Percentiles rank a stretch among this genome's conserved stretches.
Conservation (phyloP, 495 filamentous ascomycete genomes). For the Penicillium dipodomyicola region DNA sequence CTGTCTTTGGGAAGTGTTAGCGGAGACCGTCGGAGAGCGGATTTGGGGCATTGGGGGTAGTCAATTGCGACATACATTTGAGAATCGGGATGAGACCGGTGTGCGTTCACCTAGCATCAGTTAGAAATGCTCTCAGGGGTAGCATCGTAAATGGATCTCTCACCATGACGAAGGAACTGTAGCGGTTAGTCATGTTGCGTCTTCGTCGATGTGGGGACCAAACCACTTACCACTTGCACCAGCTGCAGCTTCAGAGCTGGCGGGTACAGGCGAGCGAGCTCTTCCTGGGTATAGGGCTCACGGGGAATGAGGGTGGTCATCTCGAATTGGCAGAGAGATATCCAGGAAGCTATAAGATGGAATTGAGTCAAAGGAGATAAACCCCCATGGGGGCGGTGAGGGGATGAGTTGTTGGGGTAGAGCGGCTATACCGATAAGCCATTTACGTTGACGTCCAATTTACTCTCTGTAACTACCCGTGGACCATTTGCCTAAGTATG, state of each 20-base stretch:
- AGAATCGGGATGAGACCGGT: constrained; percentile 82
- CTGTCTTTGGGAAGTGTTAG: constrained; percentile 52
- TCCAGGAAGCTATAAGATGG: not conserved
- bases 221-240: constrained; percentile 71
- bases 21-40: constrained; percentile 15
- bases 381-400: constrained; percentile 15
- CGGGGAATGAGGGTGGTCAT: constrained; percentile 82
- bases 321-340: constrained; percentile 2
- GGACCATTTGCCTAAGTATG: no score
- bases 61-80: constrained; percentile 57
- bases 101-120: constrained; percentile 64
- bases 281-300: constrained; percentile 72
- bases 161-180: constrained; percentile 81
- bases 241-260: constrained; percentile 72
- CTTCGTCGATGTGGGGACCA: not conserved
- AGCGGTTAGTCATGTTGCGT: constrained; percentile 14
- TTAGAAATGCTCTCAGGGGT: constrained; percentile 12
- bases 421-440: not conserved
- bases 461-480: not conserved
- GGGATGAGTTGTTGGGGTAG: constrained; percentile 7
- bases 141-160: constrained; percentile 13
- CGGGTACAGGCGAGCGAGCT: constrained; percentile 82
- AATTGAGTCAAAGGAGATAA: constrained; percentile 1
- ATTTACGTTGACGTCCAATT: not conserved
- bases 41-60: not conserved